A percentile compares a stretch with the other conserved stretches of the same genome.
These are phyloP conservation scores for Podospora appendiculata DNA, from an alignment of 495 filamentous ascomycete species.

Conservation along the genomic window DNA sequence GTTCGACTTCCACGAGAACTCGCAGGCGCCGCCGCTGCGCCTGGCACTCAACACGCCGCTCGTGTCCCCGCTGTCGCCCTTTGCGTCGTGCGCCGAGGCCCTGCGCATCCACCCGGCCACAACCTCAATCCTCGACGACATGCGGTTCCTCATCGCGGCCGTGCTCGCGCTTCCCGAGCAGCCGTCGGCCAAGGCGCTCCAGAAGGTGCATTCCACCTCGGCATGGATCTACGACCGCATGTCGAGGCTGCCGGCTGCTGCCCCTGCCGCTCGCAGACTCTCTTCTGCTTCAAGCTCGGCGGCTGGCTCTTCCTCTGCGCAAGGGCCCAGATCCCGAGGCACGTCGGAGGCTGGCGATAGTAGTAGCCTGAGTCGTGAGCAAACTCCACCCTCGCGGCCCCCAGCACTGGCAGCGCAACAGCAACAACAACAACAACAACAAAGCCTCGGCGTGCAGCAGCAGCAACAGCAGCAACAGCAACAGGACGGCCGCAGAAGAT, in stretches of 20 bases:
- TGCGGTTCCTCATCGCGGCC: slow-evolving; percentile 24
- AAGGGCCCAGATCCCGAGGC: neutral
- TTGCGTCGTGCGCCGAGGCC: slow-evolving; percentile 21
- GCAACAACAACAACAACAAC: too few species aligned
- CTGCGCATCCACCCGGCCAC: slow-evolving; percentile 21
- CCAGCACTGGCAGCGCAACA: too few species aligned
- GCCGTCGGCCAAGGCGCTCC: slow-evolving; percentile 20
- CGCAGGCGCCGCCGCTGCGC: slow-evolving; percentile 19
- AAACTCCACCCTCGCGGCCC: too few species aligned
- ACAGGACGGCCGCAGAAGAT: too few species aligned
- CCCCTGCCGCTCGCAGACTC: slow-evolving; percentile 3
- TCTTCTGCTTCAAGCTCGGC: slow-evolving; percentile 7
- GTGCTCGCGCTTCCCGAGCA: slow-evolving; percentile 22
- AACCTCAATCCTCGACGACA: slow-evolving; percentile 32
- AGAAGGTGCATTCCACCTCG: slow-evolving; percentile 23
- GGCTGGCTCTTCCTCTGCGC: neutral
- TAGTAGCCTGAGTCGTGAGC: too few species aligned
- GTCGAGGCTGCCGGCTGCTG: slow-evolving; percentile 14
- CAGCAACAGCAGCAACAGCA: too few species aligned
- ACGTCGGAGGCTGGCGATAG: neutral
- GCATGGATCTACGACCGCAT: slow-evolving; percentile 28
- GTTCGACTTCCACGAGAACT: slow-evolving; percentile 24
- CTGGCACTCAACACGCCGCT: slow-evolving; percentile 30
- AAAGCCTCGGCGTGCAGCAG: too few species aligned
- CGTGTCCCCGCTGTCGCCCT: slow-evolving; percentile 16